phyloP scores from a whole-genome alignment of 768 basidiomycete genomes.

The Chalciporus pseudorubinellus region DNA sequence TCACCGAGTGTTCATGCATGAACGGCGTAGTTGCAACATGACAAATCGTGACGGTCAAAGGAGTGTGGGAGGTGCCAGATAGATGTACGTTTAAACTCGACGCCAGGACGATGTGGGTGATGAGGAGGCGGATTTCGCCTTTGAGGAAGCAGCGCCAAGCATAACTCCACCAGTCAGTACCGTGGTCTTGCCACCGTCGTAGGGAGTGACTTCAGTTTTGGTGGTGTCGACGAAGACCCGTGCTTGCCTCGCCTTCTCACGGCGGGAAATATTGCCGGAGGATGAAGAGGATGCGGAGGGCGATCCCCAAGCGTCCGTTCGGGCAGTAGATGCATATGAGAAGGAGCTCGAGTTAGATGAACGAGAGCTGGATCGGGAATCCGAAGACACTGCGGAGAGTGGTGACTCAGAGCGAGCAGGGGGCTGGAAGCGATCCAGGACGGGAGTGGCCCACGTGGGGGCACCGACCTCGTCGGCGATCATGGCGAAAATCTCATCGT shows the following conservation, averaged over 20 bases:
- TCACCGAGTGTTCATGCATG: constrained; percentile 27
- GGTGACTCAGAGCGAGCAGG: constrained; percentile 55
- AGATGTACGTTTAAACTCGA: constrained; percentile 40
- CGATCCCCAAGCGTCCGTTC: constrained; percentile 48
- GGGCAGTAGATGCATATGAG: constrained; percentile 63
- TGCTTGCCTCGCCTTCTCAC: constrained; percentile 65
- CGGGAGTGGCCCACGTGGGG: constrained; percentile 68
- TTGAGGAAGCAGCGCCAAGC: constrained; percentile 57
- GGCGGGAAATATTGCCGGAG: constrained; percentile 56
- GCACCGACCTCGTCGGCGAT: constrained; percentile 69
- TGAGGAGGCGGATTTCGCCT: constrained; percentile 30
- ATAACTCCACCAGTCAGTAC: constrained; percentile 86
- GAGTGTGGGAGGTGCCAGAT: constrained; percentile 21
- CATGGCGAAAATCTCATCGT: constrained; percentile 70
- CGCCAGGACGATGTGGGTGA: constrained; percentile 50
- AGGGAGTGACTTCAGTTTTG: constrained; percentile 79
- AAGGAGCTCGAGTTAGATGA: constrained; percentile 75
- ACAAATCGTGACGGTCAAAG: constrained; percentile 21
- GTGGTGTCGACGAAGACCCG: constrained; percentile 72
- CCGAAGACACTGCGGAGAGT: constrained; percentile 52
- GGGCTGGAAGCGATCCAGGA: constrained; percentile 56
- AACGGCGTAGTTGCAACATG: constrained; percentile 22
- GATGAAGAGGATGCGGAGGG: constrained; percentile 41
- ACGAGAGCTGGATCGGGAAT: constrained; percentile 52
- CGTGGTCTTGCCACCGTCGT: constrained; percentile 86